Percentiles rank a stretch among this genome's conserved stretches.
phyloP scores from a whole-genome alignment of 2,329 filamentous ascomycete species.

The Cordyceps tenuipes region DNA sequence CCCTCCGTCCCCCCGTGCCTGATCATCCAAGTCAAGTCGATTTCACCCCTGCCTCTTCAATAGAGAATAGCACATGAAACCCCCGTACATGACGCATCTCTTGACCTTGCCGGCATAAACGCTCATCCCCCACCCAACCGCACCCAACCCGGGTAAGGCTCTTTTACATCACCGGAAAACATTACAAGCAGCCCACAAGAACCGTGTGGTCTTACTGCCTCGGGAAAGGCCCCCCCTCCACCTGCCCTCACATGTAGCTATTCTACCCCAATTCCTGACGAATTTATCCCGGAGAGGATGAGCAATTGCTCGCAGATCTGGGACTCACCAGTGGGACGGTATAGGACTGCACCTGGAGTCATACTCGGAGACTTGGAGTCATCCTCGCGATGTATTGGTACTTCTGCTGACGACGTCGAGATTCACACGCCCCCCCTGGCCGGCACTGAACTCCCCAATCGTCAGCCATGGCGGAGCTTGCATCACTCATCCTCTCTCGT shows the following conservation, averaged over 20 bases:
- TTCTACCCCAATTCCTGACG: constrained; percentile 4
- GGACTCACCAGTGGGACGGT: background rate
- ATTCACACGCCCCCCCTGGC: background rate
- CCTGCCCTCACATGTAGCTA: background rate
- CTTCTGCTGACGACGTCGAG: background rate
- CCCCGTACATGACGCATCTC: background rate
- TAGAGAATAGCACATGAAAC: background rate
- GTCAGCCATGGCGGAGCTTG: background rate
- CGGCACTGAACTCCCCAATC: background rate
- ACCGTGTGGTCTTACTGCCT: background rate
- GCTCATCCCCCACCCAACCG: background rate
- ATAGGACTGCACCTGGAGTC: constrained; percentile 5
- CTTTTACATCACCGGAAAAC: background rate
- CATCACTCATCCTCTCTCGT: background rate
- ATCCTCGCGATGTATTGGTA: background rate
- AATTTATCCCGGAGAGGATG: constrained; percentile 3
- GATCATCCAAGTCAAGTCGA: background rate
- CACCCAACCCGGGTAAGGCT: background rate
- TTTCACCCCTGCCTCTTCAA: background rate
- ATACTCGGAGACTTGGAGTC: background rate
- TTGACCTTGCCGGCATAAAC: constrained; percentile 2
- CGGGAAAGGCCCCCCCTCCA: background rate
- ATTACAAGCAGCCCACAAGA: background rate
- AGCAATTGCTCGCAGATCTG: background rate
- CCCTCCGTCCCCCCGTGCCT: background rate